Base-by-base conservation (phyloP, 179 eudicot genomes). In the Heliamphora pulchella region DNA sequence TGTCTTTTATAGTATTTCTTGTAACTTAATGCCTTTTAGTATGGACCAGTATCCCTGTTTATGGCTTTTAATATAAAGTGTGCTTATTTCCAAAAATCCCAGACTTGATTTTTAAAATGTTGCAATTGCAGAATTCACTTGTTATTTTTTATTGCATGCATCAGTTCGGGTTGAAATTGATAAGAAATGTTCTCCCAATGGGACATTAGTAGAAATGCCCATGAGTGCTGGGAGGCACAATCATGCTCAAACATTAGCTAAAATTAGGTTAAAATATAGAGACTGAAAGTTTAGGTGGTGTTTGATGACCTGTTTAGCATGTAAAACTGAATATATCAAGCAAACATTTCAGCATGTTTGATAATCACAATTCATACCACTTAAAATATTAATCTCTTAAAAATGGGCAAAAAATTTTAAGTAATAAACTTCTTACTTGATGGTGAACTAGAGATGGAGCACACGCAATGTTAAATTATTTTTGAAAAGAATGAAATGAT, bases 211-310 rank as follows among this genome's bases (percentile, higher is more conserved):
- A 22, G 46, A 53, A 53, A 51, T 72, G 61, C 39, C n/a, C 74
- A 47, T 71, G 39, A 5, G 46, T 39, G 63, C 50, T 14, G 65
- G 77, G 64, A 55, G 64, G 65, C 5, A 20, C 41, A 74, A 74
- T 39, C 64, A 74, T 41, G 64, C 50, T 74, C 18, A 46, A 70
- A 47, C 77, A 55, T 22, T 55, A 55, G 77, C 78, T 57, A 7
- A 8, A 15, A 57, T 53, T 20, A 50, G 46, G 41, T 41, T 14
- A 55, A 75, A 13, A 57, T 57, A 5, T 47, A 41, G 18, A 68
- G 43, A 54, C 66, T 15, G 15, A 68, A 54, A 53, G 57, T 43
- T 53, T 53, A n/a, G 51, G 15, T 14, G 31, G 17, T 41, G 17
- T 57, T 13, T 31, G 31, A 41, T 44, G 15, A 41, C 43, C 57